Evolutionary conservation across 2,329 filamentous ascomycete species (phyloP).

Genomic region (Mycosphaerelloides madeirae): DNA sequence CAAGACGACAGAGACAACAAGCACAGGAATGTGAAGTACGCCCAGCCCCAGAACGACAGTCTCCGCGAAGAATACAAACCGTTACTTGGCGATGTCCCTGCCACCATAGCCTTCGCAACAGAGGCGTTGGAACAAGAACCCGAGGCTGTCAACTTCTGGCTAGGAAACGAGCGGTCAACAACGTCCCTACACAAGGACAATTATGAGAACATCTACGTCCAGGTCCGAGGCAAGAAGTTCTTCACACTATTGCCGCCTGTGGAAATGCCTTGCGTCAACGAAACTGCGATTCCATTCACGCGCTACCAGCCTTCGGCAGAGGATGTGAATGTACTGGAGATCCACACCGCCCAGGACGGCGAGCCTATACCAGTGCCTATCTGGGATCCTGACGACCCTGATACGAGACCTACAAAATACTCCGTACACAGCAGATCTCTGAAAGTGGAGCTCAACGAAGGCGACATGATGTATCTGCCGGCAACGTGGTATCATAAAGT

Average conservation of each 20-base stretch:
- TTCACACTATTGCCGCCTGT: slow-evolving; percentile 71
- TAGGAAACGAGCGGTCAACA: slow-evolving; percentile 65
- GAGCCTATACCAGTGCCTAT: slow-evolving; percentile 62
- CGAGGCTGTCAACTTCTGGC: slow-evolving; percentile 79
- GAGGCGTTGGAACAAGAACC: slow-evolving; percentile 62
- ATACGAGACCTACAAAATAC: slow-evolving; percentile 50
- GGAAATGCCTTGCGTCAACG: slow-evolving; percentile 64
- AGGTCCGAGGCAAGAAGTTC: slow-evolving; percentile 67
- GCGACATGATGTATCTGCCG: slow-evolving; percentile 78
- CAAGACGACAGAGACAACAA: slow-evolving; percentile 38
- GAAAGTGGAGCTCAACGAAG: slow-evolving; percentile 63
- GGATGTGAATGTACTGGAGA: slow-evolving; percentile 27
- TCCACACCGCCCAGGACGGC: slow-evolving; percentile 31
- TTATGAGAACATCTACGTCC: slow-evolving; percentile 81
- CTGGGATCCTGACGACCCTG: slow-evolving; percentile 67
- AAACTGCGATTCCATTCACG: slow-evolving; percentile 53
- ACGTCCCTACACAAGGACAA: slow-evolving; percentile 77
- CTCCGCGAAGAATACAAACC: slow-evolving; percentile 65
- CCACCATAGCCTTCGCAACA: slow-evolving; percentile 65
- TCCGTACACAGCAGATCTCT: slow-evolving; percentile 58
- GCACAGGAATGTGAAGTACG: slow-evolving; percentile 54
- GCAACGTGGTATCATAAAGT: slow-evolving; percentile 86
- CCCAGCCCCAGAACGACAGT: slow-evolving; percentile 81
- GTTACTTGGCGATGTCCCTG: slow-evolving; percentile 60
- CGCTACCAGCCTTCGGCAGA: slow-evolving; percentile 48